Evolutionary conservation across 345 rosid species (phyloP).

Genomic region (Ceriops zippeliana): DNA sequence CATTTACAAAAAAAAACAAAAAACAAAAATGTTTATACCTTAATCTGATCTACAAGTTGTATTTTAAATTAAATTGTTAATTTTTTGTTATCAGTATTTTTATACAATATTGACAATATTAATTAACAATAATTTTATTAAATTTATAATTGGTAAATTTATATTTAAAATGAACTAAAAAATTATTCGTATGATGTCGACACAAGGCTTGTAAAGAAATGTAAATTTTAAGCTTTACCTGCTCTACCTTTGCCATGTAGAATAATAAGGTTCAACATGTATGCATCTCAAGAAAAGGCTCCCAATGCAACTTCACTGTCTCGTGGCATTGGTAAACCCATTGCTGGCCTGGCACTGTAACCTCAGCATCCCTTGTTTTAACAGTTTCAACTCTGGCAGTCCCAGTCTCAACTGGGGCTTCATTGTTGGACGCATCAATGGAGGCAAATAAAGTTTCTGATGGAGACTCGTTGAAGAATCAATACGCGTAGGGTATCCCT

Average conservation of each 20-base stretch:
- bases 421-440: conserved; percentile 18
- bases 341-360: conserved; percentile 28
- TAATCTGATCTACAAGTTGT: no score
- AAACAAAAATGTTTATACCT: no score
- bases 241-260: not conserved
- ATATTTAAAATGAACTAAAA: no score
- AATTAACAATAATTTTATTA: no score
- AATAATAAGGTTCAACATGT: not conserved
- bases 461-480: conserved; percentile 18
- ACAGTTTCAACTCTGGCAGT: conserved; percentile 18
- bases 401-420: conserved; percentile 20
- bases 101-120: no score
- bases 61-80: no score
- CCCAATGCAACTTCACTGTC: conserved; percentile 35
- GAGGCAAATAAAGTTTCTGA: conserved; percentile 5
- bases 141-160: no score
- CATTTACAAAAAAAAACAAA: no score
- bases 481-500: conserved; percentile 5
- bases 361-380: conserved; percentile 20
- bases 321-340: conserved; percentile 24
- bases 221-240: not conserved
- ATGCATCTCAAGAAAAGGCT: conserved; percentile 23
- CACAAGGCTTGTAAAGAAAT: no score
- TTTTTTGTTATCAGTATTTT: no score
- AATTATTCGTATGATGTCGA: no score